Percentiles rank a stretch among this genome's conserved stretches.
Evolutionary conservation across 140 eudicot genomes (phyloP).

Genomic region (Flaveria floridana): DNA sequence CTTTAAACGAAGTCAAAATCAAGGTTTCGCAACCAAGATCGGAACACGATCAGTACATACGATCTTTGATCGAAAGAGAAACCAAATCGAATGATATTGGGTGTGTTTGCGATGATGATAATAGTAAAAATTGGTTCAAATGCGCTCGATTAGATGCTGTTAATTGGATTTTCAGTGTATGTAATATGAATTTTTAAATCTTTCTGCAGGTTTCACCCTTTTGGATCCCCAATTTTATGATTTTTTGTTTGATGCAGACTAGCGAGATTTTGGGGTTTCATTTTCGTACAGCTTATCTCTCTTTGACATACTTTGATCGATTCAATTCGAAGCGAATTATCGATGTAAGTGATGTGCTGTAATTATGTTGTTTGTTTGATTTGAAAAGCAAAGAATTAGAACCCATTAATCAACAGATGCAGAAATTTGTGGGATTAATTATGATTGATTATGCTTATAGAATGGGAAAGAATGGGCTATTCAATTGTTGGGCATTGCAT

Average conservation of each 20-base stretch:
- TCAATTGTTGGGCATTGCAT: conserved; percentile 59
- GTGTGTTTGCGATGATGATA: conserved; percentile 14
- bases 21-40: conserved; percentile 24
- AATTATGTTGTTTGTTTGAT: neutral
- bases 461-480: conserved; percentile 58
- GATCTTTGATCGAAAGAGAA: conserved; percentile 48
- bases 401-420: no score
- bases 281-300: conserved; percentile 65
- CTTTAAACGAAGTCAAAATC: conserved; percentile 32
- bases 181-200: neutral
- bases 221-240: conserved; percentile 2
- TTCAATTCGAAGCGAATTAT: conserved; percentile 49
- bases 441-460: conserved; percentile 32
- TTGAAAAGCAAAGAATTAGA: no score
- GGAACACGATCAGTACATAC: conserved; percentile 53
- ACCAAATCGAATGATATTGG: conserved; percentile 15
- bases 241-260: conserved; percentile 46
- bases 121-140: conserved; percentile 34
- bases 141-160: conserved; percentile 54
- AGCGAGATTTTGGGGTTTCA: conserved; percentile 56
- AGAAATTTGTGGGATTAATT: neutral
- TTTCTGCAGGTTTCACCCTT: neutral
- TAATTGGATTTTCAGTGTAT: conserved; percentile 59
- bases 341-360: conserved; percentile 41
- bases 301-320: conserved; percentile 69